phyloP scores from a whole-genome alignment of 2,329 filamentous ascomycete species.

The Penicillium sp. region DNA sequence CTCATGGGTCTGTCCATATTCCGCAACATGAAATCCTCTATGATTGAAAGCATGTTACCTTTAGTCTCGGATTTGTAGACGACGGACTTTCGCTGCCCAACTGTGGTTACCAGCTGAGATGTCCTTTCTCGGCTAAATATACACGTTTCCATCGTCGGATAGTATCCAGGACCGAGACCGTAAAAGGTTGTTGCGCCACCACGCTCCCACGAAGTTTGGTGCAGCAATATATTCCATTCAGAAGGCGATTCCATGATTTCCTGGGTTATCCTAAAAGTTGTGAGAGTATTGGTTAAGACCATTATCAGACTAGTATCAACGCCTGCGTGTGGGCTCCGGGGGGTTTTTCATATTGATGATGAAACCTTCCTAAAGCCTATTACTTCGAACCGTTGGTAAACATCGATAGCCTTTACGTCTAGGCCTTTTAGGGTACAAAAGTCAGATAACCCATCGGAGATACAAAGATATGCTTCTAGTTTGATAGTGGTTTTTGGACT shows the following conservation, averaged over 20 bases:
- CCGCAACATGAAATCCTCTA: no score
- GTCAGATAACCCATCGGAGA: not conserved
- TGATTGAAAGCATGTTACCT: no score
- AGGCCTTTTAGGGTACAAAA: not conserved
- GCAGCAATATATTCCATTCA: not conserved
- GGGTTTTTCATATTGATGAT: not conserved
- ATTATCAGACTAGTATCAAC: not conserved
- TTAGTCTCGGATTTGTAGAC: no score
- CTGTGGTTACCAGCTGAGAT: not conserved
- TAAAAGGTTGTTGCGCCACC: not conserved
- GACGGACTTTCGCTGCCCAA: not conserved
- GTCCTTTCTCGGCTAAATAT: not conserved
- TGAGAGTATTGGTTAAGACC: not conserved
- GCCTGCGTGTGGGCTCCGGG: not conserved
- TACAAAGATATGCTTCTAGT: not conserved
- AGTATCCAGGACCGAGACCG: not conserved
- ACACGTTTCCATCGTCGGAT: not conserved
- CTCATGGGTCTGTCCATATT: no score
- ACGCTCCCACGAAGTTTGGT: not conserved
- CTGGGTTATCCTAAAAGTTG: not conserved
- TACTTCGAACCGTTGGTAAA: not conserved
- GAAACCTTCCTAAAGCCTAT: not conserved
- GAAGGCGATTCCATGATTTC: not conserved
- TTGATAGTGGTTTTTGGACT: not conserved
- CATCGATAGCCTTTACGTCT: not conserved